Evolutionary conservation across 2,329 filamentous ascomycete species (phyloP).

Genomic region (Catunica adiposa): DNA sequence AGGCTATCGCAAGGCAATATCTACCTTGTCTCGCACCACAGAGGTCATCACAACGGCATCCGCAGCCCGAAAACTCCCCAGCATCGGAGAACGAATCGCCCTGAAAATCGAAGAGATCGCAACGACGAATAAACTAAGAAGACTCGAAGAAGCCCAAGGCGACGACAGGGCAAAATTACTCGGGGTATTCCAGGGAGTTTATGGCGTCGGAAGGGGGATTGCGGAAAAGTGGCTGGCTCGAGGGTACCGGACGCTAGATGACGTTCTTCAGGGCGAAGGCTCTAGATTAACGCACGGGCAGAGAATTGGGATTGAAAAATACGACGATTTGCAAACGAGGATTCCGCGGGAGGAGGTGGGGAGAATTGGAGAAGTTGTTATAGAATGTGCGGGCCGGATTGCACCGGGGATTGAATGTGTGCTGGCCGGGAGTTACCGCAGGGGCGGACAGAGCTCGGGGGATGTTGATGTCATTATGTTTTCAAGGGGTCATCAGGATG

Average conservation of each 20-base stretch:
- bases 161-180: constrained; percentile 51
- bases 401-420: constrained; percentile 53
- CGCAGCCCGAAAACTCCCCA: constrained; percentile 50
- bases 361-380: constrained; percentile 49
- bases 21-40: constrained; percentile 50
- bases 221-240: constrained; percentile 62
- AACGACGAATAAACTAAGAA: constrained; percentile 50
- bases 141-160: constrained; percentile 51
- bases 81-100: constrained; percentile 57
- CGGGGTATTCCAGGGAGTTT: constrained; percentile 58
- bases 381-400: constrained; percentile 36
- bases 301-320: constrained; percentile 59
- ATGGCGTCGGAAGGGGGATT: constrained; percentile 55
- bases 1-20: constrained; percentile 63
- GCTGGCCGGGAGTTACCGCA: constrained; percentile 70
- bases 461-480: constrained; percentile 80
- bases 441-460: constrained; percentile 55
- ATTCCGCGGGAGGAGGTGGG: constrained; percentile 67
- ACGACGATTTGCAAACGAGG: constrained; percentile 59
- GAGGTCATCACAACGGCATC: constrained; percentile 48
- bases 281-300: constrained; percentile 54
- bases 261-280: constrained; percentile 36
- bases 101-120: constrained; percentile 83
- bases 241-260: constrained; percentile 58
- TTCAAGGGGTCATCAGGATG: constrained; percentile 40